Percentiles rank a stretch among this genome's conserved stretches.
Conservation (phyloP, 257 asterid genomes). For the Solanum gracilifrons region DNA sequence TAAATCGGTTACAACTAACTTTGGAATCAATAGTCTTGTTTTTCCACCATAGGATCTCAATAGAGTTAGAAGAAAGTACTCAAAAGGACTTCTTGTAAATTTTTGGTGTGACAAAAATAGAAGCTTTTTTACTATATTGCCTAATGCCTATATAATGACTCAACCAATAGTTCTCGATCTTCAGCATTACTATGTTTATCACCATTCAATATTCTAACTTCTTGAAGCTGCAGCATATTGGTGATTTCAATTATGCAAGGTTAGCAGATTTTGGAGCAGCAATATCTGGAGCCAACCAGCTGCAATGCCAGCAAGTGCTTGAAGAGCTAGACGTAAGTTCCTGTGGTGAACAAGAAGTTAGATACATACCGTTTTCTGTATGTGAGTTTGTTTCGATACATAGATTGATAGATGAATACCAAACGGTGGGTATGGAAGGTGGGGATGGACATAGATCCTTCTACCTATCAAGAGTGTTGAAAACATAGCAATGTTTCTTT, state of each 20-base stretch:
- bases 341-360: not conserved
- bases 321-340: constrained; percentile 96
- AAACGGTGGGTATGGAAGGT: not conserved
- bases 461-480: not conserved
- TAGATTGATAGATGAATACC: not conserved
- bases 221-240: constrained; percentile 66
- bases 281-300: constrained; percentile 87
- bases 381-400: not conserved
- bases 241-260: constrained; percentile 90
- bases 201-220: constrained; percentile 12
- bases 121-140: not conserved
- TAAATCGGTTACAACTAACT: not conserved
- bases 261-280: constrained; percentile 99
- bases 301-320: constrained; percentile 86
- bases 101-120: not conserved
- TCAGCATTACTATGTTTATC: not conserved
- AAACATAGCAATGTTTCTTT: not conserved
- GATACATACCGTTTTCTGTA: not conserved
- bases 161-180: not conserved
- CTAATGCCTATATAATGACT: not conserved
- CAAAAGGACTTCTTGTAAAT: not conserved
- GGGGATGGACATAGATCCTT: not conserved
- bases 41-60: not conserved
- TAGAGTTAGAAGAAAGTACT: not conserved
- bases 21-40: not conserved